Base-by-base conservation (phyloP, 768 basidiomycete genomes). In the Boletus patriciae region DNA sequence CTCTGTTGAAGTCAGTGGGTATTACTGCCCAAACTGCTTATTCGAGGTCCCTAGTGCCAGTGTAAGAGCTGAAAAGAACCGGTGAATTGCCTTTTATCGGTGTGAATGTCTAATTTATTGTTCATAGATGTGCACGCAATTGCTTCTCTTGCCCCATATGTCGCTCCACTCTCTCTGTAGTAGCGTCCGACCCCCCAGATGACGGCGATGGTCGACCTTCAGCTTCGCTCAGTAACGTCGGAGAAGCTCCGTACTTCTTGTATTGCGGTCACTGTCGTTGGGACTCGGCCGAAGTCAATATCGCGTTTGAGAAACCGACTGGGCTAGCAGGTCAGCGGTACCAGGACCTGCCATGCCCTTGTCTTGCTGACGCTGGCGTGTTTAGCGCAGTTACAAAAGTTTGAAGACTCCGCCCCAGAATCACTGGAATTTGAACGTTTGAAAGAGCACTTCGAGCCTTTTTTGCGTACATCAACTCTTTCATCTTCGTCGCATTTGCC, bases 1-100 rank as follows among this genome's bases (percentile, higher is more conserved):
- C 3, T 82, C 87, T 9, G 78, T 93, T 43, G 97, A 99, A 83
- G 90, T 98, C 70, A 91, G 92, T 69, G 92, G 92, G 42, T 99
- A 98, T 71, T 98, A 93, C 72, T 99, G 97, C 70, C 97, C 97
- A 33, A 95, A 96, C 71, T 99, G 97, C 71, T 79, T 98, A 18
- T 99, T 98, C 71, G 97, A 99, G 70, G 97, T 99, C 12, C 96
- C 97, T 1, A 94, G 89, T 69, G 97, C 97, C 3, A 97, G 94
- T 65, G 97, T 99, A n/a, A 81, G 97, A 52, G 94, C 91, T 13
- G 97, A 99, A 74, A 96, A 94, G 81, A 98, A 97, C 67, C 82
- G 95, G 96, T 92, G 60, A 63, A 59, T 46, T 15, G 74, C 60
- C 36, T 18, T 52, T 37, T 23, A 13, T 23, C 31, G 29, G 37